Evolutionary conservation across 805 yeast genomes (phyloP).

Genomic region (Sungouiella thailandica): DNA sequence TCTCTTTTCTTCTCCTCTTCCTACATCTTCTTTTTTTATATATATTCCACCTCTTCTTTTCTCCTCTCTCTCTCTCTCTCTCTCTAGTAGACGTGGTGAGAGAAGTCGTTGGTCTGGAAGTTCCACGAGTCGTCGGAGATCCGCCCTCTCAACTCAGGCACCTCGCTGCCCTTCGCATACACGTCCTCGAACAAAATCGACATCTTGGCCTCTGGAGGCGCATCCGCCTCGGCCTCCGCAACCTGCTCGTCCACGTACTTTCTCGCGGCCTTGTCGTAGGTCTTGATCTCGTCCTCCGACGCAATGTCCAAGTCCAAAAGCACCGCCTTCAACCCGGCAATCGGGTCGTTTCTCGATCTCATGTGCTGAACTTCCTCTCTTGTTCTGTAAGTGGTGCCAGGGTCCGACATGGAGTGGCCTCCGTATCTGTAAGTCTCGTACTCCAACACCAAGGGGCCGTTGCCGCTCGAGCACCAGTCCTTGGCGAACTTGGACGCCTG

Average conservation of each 20-base stretch:
- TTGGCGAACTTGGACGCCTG: constrained; percentile 96
- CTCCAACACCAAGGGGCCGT: constrained; percentile 94
- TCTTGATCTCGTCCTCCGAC: constrained; percentile 90
- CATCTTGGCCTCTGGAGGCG: constrained; percentile 94
- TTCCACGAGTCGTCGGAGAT: constrained; percentile 93
- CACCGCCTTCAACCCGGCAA: constrained; percentile 89
- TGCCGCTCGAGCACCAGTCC: constrained; percentile 90
- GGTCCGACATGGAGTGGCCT: constrained; percentile 99
- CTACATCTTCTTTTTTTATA: too few relatives aligned
- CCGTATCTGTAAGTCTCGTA: constrained; percentile 99
- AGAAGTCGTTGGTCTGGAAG: constrained; percentile 49
- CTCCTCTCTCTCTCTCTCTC: too few relatives aligned
- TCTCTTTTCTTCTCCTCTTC: too few relatives aligned
- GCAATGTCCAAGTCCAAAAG: constrained; percentile 80
- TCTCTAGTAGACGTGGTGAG: constrained; percentile 43
- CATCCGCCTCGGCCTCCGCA: constrained; percentile 86
- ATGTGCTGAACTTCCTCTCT: constrained; percentile 99
- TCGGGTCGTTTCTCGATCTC: constrained; percentile 98
- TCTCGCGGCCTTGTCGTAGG: constrained; percentile 95
- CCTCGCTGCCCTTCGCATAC: constrained; percentile 90
- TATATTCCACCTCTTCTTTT: too few relatives aligned
- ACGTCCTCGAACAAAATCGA: constrained; percentile 95
- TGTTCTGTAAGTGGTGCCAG: constrained; percentile 99
- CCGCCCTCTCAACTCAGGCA: constrained; percentile 93
- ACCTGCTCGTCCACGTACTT: constrained; percentile 92